These are phyloP conservation scores for Colletotrichum tanaceti DNA, from an alignment of 2,329 filamentous ascomycete species.

Conservation along the genomic window DNA sequence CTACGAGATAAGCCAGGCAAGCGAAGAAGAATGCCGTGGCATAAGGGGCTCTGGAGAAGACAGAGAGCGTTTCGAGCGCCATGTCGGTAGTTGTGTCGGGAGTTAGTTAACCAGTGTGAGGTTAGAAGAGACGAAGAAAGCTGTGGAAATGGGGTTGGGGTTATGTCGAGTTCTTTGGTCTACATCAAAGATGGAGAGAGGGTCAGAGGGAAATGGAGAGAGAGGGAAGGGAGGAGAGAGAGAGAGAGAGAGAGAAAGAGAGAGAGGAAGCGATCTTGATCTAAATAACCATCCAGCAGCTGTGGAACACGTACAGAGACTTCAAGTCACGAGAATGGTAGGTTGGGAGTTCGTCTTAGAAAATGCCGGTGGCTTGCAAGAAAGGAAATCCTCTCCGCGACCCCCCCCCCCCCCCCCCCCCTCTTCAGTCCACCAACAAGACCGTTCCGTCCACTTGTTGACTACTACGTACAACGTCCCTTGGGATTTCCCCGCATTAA, in stretches of 20 bases:
- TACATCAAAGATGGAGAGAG: not conserved
- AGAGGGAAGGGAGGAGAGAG: no score
- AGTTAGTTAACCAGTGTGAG: no score
- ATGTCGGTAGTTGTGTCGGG: slow-evolving; percentile 14
- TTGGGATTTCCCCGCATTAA: slow-evolving; percentile 16
- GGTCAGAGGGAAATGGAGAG: no score
- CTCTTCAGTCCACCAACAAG: no score
- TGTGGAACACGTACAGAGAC: not conserved
- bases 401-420: no score
- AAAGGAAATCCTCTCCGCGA: slow-evolving; percentile 22
- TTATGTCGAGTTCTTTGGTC: not conserved
- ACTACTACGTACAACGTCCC: slow-evolving; percentile 14
- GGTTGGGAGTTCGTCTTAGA: not conserved
- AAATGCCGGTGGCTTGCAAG: slow-evolving; percentile 3
- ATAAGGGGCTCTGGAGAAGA: slow-evolving; percentile 13
- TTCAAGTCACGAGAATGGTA: slow-evolving; percentile 28
- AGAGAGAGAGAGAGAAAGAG: no score
- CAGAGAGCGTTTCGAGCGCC: slow-evolving; percentile 17
- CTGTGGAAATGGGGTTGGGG: not conserved
- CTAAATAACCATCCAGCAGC: slow-evolving; percentile 28
- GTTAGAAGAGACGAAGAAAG: not conserved
- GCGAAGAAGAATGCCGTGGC: slow-evolving; percentile 39
- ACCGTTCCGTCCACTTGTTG: slow-evolving; percentile 18
- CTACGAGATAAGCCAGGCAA: slow-evolving; percentile 49
- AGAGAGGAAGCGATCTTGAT: not conserved